Percentiles rank a stretch among this genome's conserved stretches.
phyloP scores from a whole-genome alignment of 1,284 basidiomycete species.

The Leccinum huronense region DNA sequence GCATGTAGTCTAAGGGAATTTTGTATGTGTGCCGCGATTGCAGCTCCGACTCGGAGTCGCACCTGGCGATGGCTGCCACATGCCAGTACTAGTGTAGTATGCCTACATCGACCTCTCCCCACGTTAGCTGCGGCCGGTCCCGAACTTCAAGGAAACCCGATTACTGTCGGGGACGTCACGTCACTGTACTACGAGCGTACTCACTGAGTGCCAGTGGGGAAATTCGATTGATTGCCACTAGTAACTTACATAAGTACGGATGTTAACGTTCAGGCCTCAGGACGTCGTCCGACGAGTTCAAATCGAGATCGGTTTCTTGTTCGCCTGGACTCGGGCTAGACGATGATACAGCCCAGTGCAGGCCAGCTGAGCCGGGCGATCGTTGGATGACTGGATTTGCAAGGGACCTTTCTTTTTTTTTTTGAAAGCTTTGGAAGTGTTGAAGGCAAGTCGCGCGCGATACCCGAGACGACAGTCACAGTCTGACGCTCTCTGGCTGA shows the following conservation, averaged over 20 bases:
- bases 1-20: too few relatives aligned
- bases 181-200: neutral
- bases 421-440: neutral
- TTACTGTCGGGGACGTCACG: neutral
- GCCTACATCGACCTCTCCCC: neutral
- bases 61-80: too few relatives aligned
- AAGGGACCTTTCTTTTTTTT: neutral
- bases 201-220: neutral
- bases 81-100: too few relatives aligned
- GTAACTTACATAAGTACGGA: neutral
- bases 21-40: too few relatives aligned
- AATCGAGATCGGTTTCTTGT: neutral
- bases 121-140: neutral
- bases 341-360: neutral
- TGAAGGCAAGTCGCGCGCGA: neutral
- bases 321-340: neutral
- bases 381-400: neutral
- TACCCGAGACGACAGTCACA: neutral
- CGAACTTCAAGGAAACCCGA: neutral
- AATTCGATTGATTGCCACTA: conserved; percentile 4
- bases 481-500: neutral
- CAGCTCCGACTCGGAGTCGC: too few relatives aligned
- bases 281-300: neutral
- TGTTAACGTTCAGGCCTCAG: neutral
- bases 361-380: neutral